Percentiles rank a stretch among this genome's conserved stretches.
Conservation (phyloP, 441 rosid genomes). For the Erodium moschatum region DNA sequence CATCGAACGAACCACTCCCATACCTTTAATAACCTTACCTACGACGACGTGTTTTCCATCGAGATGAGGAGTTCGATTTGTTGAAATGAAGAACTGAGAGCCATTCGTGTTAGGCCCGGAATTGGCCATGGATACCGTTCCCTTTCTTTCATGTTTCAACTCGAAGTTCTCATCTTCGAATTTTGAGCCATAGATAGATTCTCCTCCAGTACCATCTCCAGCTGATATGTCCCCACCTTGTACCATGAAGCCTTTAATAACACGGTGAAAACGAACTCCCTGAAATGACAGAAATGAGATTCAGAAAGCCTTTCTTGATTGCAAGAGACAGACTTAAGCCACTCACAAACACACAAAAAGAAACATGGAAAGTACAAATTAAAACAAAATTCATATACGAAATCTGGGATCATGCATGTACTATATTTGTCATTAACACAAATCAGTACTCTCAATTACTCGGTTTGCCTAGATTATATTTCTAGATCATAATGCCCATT, state of each 20-base stretch:
- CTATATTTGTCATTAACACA: too few species aligned
- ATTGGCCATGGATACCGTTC: slow-evolving; percentile 92
- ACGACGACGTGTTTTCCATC: slow-evolving; percentile 94
- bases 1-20: slow-evolving; percentile 82
- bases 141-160: slow-evolving; percentile 82
- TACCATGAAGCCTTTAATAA: slow-evolving; percentile 77
- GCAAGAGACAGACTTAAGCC: not conserved
- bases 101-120: slow-evolving; percentile 83
- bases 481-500: too few species aligned
- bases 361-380: too few species aligned
- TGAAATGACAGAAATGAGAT: slow-evolving; percentile 23
- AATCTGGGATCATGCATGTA: too few species aligned
- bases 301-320: not conserved
- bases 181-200: slow-evolving; percentile 77
- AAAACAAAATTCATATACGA: too few species aligned
- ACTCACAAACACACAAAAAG: too few species aligned
- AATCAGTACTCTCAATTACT: too few species aligned
- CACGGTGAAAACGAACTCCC: slow-evolving; percentile 81
- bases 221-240: slow-evolving; percentile 96
- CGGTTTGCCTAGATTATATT: too few species aligned
- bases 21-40: slow-evolving; percentile 80
- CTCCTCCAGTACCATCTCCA: slow-evolving; percentile 88
- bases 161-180: slow-evolving; percentile 89
- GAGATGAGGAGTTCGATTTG: slow-evolving; percentile 69
- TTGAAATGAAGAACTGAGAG: slow-evolving; percentile 89